These are phyloP conservation scores for Acaromyces ingoldii DNA, from an alignment of 1,284 basidiomycete species.

Conservation along the genomic window DNA sequence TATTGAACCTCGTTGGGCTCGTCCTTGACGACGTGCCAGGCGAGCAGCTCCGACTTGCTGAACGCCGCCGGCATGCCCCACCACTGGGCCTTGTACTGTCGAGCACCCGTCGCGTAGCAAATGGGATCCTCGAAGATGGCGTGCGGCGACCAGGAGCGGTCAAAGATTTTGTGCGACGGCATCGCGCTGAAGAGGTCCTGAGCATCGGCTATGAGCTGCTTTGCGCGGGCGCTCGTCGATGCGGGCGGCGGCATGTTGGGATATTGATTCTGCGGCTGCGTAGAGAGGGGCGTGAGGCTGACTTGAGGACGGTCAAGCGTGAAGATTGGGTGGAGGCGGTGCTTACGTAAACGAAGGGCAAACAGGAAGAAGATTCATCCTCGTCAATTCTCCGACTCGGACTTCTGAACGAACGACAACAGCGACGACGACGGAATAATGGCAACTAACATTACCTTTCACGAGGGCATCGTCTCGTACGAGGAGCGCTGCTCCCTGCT, in stretches of 20 bases:
- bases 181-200: slow-evolving; percentile 59
- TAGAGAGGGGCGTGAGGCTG: background rate
- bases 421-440: too few species aligned
- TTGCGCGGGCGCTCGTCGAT: too few species aligned
- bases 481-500: slow-evolving; percentile 40
- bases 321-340: too few species aligned
- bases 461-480: slow-evolving; percentile 57
- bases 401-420: too few species aligned
- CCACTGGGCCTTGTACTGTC: slow-evolving; percentile 55
- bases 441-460: slow-evolving; percentile 84
- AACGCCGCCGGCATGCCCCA: slow-evolving; percentile 63
- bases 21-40: slow-evolving; percentile 56
- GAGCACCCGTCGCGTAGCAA: slow-evolving; percentile 10
- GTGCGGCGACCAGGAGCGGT: slow-evolving; percentile 60
- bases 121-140: slow-evolving; percentile 60
- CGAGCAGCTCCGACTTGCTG: slow-evolving; percentile 57
- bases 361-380: too few species aligned
- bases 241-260: too few species aligned
- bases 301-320: too few species aligned
- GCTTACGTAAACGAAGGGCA: too few species aligned
- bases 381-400: too few species aligned
- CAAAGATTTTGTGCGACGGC: slow-evolving; percentile 60
- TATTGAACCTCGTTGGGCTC: slow-evolving; percentile 61
- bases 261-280: too few species aligned
- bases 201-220: background rate